Evolutionary conservation across 2,329 filamentous ascomycete genomes (phyloP).

Genomic region (Neonectria neomacrospora): DNA sequence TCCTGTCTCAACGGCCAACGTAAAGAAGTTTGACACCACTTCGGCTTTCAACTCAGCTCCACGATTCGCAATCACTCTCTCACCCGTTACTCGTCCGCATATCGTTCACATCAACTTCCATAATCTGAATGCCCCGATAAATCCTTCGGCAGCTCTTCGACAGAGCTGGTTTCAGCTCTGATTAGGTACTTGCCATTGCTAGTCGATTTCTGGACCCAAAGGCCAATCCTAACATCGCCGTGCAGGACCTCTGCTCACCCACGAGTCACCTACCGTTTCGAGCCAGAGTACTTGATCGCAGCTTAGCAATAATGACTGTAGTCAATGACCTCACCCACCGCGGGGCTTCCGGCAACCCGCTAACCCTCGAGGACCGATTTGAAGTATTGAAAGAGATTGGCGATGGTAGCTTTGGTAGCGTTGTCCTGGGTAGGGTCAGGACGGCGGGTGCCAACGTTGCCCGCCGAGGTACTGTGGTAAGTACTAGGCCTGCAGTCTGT

Average conservation of each 20-base stretch:
- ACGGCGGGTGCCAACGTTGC: conserved; percentile 90
- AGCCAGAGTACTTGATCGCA: conserved; percentile 35
- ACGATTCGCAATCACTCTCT: conserved; percentile 23
- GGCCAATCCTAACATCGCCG: conserved; percentile 36
- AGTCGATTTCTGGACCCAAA: conserved; percentile 30
- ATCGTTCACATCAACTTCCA: conserved; percentile 29
- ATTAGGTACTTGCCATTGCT: conserved; percentile 40
- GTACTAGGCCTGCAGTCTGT: conserved; percentile 48
- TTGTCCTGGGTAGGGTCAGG: conserved; percentile 89
- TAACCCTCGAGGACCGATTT: conserved; percentile 90
- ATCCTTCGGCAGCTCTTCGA: conserved; percentile 48
- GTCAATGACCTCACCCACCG: conserved; percentile 78
- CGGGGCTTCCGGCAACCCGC: conserved; percentile 67
- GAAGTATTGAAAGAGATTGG: conserved; percentile 98
- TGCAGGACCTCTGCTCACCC: conserved; percentile 34
- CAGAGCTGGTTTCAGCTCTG: conserved; percentile 46
- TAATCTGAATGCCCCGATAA: conserved; percentile 53
- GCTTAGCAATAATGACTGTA: conserved; percentile 73
- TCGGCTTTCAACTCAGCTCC: not conserved
- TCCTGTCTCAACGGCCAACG: conserved; percentile 19
- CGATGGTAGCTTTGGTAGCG: conserved; percentile 98
- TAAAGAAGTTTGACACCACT: conserved; percentile 19
- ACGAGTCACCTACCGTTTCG: conserved; percentile 34
- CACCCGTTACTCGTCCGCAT: conserved; percentile 27
- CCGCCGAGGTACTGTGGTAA: conserved; percentile 90